Evolutionary conservation across 2,329 filamentous ascomycete species (phyloP).

Genomic region (Moelleriella libera): DNA sequence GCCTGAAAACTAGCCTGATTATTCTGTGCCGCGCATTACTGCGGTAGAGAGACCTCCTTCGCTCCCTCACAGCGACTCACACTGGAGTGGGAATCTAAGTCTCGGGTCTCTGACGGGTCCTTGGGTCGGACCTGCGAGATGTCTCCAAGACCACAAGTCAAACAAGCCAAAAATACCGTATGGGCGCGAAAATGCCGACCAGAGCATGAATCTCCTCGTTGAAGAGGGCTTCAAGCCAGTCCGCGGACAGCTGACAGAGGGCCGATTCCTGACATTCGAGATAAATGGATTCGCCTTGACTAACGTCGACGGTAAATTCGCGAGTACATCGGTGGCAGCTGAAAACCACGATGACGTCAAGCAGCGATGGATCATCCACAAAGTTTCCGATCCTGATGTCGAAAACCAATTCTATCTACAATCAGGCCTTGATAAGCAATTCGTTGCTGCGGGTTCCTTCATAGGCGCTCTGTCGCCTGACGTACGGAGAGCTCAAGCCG

Average conservation of each 20-base stretch:
- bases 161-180: constrained; percentile 6
- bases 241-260: constrained; percentile 37
- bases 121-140: constrained; percentile 8
- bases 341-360: constrained; percentile 20
- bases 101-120: constrained; percentile 8
- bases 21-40: constrained; percentile 3
- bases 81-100: constrained; percentile 5
- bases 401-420: constrained; percentile 9
- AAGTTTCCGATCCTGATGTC: constrained; percentile 13
- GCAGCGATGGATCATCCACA: constrained; percentile 35
- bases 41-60: constrained; percentile 1
- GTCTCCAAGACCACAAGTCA: constrained; percentile 4
- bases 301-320: constrained; percentile 12
- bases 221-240: constrained; percentile 38
- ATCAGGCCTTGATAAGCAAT: constrained; percentile 13
- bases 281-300: constrained; percentile 23
- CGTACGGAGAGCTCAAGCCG: constrained; percentile 3
- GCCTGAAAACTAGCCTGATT: constrained; percentile 4
- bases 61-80: constrained; percentile 1
- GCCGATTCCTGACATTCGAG: constrained; percentile 37
- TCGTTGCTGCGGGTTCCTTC: constrained; percentile 26
- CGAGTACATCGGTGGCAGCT: constrained; percentile 3
- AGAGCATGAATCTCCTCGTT: constrained; percentile 68
- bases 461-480: constrained; percentile 5
- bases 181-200: constrained; percentile 38